These are phyloP conservation scores for Aspergillus bombycis DNA, from an alignment of 2,329 filamentous ascomycete genomes.

Conservation along the genomic window DNA sequence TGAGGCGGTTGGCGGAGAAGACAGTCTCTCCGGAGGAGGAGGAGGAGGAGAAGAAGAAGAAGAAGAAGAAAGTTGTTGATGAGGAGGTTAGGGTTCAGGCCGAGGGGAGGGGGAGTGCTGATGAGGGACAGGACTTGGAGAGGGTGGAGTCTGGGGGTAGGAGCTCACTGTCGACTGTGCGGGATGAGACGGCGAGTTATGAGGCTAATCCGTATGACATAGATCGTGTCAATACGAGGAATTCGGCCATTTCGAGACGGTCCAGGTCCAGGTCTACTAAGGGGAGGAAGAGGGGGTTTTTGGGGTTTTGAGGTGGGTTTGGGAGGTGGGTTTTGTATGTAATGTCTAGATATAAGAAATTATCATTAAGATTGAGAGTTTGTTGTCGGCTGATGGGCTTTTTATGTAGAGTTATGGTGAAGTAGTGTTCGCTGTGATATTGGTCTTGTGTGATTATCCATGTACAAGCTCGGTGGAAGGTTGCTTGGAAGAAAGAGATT, in stretches of 20 bases:
- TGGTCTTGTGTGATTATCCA: neutral
- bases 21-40: neutral
- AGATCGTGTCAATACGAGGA: constrained; percentile 35
- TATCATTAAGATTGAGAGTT: neutral
- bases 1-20: constrained; percentile 28
- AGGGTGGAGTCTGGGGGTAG: constrained; percentile 4
- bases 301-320: neutral
- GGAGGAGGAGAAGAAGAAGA: no score
- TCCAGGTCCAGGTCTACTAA: constrained; percentile 19
- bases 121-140: neutral
- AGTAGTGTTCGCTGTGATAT: neutral
- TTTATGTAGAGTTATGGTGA: neutral
- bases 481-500: neutral
- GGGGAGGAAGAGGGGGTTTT: constrained; percentile 9
- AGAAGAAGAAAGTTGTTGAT: neutral
- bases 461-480: neutral
- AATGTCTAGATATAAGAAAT: neutral
- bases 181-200: constrained; percentile 19
- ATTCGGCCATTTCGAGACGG: constrained; percentile 29
- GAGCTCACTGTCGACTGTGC: constrained; percentile 16
- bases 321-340: neutral
- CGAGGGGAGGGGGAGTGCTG: neutral
- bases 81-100: neutral
- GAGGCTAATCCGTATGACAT: constrained; percentile 37
- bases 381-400: neutral